Conservation (phyloP, 768 basidiomycete species). For the Ramaria sp. region DNA sequence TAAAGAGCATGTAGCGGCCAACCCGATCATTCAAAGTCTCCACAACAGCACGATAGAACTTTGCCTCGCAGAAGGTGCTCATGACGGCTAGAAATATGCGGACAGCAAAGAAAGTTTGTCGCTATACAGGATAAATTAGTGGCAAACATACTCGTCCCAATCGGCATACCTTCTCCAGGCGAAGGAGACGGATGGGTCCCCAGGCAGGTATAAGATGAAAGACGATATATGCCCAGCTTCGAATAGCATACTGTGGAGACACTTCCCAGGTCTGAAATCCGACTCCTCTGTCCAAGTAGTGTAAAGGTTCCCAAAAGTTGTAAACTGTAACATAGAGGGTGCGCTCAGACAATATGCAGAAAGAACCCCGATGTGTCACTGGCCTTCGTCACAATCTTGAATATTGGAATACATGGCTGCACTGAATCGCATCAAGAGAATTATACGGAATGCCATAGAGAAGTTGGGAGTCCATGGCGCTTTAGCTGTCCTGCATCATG, state of each 20-base stretch:
- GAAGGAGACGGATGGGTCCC: constrained; percentile 39
- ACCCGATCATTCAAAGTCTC: constrained; percentile 80
- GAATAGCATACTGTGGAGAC: constrained; percentile 80
- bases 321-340: constrained; percentile 47
- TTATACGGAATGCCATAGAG: constrained; percentile 70
- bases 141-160: neutral
- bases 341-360: neutral
- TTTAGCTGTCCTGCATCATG: constrained; percentile 42
- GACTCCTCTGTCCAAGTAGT: constrained; percentile 75
- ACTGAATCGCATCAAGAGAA: constrained; percentile 69
- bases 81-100: constrained; percentile 69
- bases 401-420: constrained; percentile 95
- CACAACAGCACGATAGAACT: constrained; percentile 71
- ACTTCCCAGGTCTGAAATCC: constrained; percentile 99
- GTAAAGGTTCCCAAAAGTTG: constrained; percentile 98
- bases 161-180: constrained; percentile 59
- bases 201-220: constrained; percentile 65
- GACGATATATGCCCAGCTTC: constrained; percentile 90
- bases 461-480: constrained; percentile 83
- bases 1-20: constrained; percentile 89
- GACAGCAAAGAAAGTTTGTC: constrained; percentile 81
- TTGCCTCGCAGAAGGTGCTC: constrained; percentile 68
- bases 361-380: constrained; percentile 10
- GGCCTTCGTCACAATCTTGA: constrained; percentile 95
- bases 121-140: constrained; percentile 32